These are phyloP conservation scores for Coffea humblotiana DNA, from an alignment of 305 asterid species.

Conservation along the genomic window DNA sequence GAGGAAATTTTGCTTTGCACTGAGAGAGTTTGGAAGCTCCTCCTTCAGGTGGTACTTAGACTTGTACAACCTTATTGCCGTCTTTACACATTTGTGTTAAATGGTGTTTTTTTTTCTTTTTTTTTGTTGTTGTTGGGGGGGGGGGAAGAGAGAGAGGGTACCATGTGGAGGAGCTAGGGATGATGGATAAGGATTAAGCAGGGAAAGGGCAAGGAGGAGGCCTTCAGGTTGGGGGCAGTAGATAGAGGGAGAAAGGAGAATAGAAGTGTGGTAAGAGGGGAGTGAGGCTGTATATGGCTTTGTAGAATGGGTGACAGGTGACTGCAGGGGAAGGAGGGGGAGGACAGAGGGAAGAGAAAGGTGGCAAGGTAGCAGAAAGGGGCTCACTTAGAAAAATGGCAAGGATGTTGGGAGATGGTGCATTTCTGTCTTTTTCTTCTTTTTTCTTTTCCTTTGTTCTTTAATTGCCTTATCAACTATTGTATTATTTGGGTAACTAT, in stretches of 20 bases:
- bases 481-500: too few relatives aligned
- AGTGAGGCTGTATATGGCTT: not conserved
- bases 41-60: conserved; percentile 55
- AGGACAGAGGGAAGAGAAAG: not conserved
- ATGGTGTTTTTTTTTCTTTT: too few relatives aligned
- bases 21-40: conserved; percentile 93
- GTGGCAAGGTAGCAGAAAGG: too few relatives aligned
- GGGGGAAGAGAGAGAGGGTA: too few relatives aligned
- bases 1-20: conserved; percentile 86
- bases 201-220: not conserved
- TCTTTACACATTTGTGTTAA: not conserved
- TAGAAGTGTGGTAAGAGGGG: not conserved
- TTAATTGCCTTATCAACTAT: too few relatives aligned
- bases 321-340: not conserved
- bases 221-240: not conserved
- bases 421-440: too few relatives aligned
- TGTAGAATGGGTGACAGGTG: not conserved
- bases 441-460: too few relatives aligned
- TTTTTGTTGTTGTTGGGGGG: too few relatives aligned
- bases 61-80: not conserved
- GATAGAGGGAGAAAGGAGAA: not conserved
- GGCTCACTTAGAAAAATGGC: too few relatives aligned
- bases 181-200: too few relatives aligned
- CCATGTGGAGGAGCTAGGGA: too few relatives aligned
- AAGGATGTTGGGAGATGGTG: too few relatives aligned